Evolutionary conservation across 306 rosid genomes (phyloP).

Genomic region (Herpetospermum pedunculosum): DNA sequence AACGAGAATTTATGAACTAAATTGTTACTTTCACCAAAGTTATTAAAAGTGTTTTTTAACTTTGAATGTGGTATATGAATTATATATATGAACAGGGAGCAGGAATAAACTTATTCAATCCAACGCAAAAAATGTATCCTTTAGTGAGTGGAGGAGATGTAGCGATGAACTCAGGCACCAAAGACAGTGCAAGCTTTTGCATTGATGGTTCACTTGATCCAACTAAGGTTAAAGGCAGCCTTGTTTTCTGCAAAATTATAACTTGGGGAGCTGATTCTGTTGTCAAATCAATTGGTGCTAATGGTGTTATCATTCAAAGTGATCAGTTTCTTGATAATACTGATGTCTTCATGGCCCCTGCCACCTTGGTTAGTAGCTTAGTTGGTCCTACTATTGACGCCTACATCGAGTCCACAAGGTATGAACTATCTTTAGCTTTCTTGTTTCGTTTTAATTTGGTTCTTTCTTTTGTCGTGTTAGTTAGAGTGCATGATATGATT

Average conservation of each 20-base stretch:
- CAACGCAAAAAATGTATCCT: constrained; percentile 35
- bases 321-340: constrained; percentile 37
- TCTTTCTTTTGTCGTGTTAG: too few species aligned
- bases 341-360: constrained; percentile 65
- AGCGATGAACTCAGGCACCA: constrained; percentile 27
- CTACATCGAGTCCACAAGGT: constrained; percentile 63
- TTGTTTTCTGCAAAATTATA: constrained; percentile 40
- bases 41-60: background rate
- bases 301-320: constrained; percentile 43
- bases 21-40: too few species aligned
- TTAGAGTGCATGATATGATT: too few species aligned
- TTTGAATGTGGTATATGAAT: background rate
- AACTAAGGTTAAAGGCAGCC: constrained; percentile 45
- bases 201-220: constrained; percentile 38
- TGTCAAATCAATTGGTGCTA: constrained; percentile 55
- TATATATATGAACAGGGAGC: constrained; percentile 39
- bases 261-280: constrained; percentile 50
- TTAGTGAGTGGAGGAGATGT: constrained; percentile 53
- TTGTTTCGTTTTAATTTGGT: too few species aligned
- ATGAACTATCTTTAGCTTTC: background rate
- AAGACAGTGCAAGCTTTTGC: constrained; percentile 37
- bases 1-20: too few species aligned
- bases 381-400: constrained; percentile 24
- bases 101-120: constrained; percentile 52
- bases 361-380: constrained; percentile 40